Base-by-base conservation (phyloP, 495 filamentous ascomycete genomes). In the Xylaria intraflava region DNA sequence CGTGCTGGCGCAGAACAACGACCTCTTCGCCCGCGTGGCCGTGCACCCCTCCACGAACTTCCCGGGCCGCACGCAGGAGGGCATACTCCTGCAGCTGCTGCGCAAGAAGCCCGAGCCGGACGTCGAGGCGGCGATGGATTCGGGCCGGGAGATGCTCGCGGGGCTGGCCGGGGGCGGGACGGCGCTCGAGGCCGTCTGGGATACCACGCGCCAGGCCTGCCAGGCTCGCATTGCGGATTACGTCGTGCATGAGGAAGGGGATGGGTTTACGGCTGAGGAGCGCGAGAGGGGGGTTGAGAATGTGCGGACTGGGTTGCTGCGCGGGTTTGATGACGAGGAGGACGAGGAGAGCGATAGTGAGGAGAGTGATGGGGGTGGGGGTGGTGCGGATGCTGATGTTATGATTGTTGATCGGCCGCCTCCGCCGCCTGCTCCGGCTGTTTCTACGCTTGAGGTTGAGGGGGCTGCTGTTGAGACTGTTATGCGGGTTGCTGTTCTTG, bases 71-170 rank as follows among this genome's bases (percentile, higher is more conserved):
- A 84, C 80, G 9, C 81, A 91, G 62, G 81, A 85, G 42, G 68
- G 60, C 39, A 69, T 83, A 4, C 78, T 92, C 1, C 67, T 77
- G 6, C 74, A 81, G 49, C 70, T 94, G 1, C 70, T 93, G 19
- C 82, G 89, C 17, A 93, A 92, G 69, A 92, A 91, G 65, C 78
- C 87, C 19, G 87, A 91, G 47, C 86, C 88, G 3, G 73, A 78
- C 3, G 82, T 89, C 23, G 86, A 89, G 56, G 79, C 79, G 27
- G 86, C 83, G 78, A 83, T 92, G 12, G 80, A 81, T 8, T 75
- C 83, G 36, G 84, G 83, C 7, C 77, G 79, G 4, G 65, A 61
- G 7, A 61, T 67, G 6, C 68, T 70, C 9, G 58, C 52, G 36
- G 57, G 9, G 52, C 50, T 30, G 31, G 35, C 23, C 31, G 52